Base-by-base conservation (phyloP, 306 rosid genomes). In the Castanea crenata region DNA sequence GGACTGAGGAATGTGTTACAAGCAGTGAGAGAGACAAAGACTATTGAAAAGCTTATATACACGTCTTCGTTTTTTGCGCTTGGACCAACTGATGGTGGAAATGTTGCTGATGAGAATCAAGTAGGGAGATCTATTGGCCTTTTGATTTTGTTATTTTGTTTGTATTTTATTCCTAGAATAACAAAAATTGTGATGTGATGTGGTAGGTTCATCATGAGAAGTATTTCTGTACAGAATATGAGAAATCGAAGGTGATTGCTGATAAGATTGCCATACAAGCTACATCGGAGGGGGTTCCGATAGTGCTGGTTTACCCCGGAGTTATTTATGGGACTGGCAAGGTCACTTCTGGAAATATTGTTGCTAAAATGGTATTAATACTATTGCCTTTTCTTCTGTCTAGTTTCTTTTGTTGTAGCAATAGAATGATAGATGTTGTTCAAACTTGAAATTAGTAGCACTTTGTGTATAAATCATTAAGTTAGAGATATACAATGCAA, bases 61-160 rank as follows among this genome's bases (percentile, higher is more conserved):
- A 95, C 98, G 44, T 95, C 97, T 55, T 95, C 99, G n/a, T 93
- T 90, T 81, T 93, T 95, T 21, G 97, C 97, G 5, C 82, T 93
- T 10, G 99, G 99, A 31, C 84, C 98, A 23, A 90, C 94, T 59
- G 96, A 90, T 59, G 96, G 90, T 64, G 96, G 90, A 65, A 23
- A 29, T 29, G 81, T 87, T 31, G 97, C 94, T 9, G 86, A 93
- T 79, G 99, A 95, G 85, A 84, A 82, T 76, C 94, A 89, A 77
- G 98, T 92, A 81, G 31, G 8, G 23, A 34, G 56, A 70, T 32
- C 12, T 0, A 10, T 73, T 69, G 32, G 1, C 23, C 15, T 58
- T 58, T 38, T 9, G 1, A 59, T 70, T 72, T 9, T 78, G 8
- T n/a, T 0, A 5, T 27, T 27, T 38, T 41, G 11, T 41, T 41